Evolutionary conservation across 805 yeast species (phyloP), one percentile per base, ranked within the genome.

Genomic region (Saccharomyces paradoxus): DNA sequence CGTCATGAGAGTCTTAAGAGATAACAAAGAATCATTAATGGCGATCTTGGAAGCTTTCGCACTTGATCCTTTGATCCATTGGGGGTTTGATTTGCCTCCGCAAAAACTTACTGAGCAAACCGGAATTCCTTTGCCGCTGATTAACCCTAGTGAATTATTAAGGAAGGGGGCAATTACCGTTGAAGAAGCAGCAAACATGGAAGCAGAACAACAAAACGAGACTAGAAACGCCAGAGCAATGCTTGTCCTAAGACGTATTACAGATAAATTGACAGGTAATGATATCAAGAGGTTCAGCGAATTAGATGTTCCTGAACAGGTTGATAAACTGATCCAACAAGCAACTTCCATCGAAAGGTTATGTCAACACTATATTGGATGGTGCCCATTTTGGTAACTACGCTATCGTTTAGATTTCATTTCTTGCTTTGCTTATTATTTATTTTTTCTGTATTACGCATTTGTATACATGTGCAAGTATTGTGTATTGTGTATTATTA

Each of bases 1-100:
- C 70, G 98, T 92, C 2, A 91, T 94, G 97, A 78, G 94, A 56
- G 94, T 94, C 1, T 73, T 94, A 53, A 78, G 99, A 61, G 94
- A 86, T 60, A 94, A 94, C 71, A 89, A 89, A 61, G 99, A 92
- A 69, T 92, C 98, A 0, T 78, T 92, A 68, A 88, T 94, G 95
- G 99, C 99, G 0, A 91, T 92, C 55, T 79, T 92, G 66, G 98
- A 94, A 70, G 98, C 98, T 0, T 94, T 94, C 75, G 98, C 97
- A 0, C 89, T 90, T 67, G 99, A 92, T 78, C 99, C 99, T 1
- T 81, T 92, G 72, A 92, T 92, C 64, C 91, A 91, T 65, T 92
- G 99, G 99, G 98, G 98, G 2, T 94, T 92, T 68, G 97, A 91
- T 66, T 79, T 91, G 68, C 96, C 97, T 2, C 79, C 91, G 1